Base-by-base conservation (phyloP, 2,329 filamentous ascomycete species). In the Akanthomyces muscarius region DNA sequence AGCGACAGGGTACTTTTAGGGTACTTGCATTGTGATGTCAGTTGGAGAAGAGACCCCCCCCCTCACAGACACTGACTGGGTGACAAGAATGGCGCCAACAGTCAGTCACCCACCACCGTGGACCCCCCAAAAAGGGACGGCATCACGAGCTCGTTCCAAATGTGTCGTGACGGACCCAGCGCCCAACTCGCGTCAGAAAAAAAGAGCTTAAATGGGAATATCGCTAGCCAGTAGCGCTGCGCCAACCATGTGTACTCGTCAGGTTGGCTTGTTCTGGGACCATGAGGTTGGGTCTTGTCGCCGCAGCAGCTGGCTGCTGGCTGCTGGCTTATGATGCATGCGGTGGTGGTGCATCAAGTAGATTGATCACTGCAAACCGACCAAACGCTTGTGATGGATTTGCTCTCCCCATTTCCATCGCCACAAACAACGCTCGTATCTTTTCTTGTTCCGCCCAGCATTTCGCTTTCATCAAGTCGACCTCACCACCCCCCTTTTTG, bases 131-230 rank as follows among this genome's bases (percentile, higher is more conserved):
- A 58, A 58, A 56, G 33, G 5, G 30, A 44, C 21, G 33, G 55
- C 55, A 58, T 58, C 55, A 58, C 55, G 55, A 58, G 55, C 45
- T 50, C 45, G 55, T 50, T n/a, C 44, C 44, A 58, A 50, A 58
- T 50, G 55, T 58, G 55, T 58, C 55, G 55, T 58, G 55, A 58
- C 44, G 44, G 41, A 28, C 30, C 54, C 55, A 50, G 23, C 30
- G 44, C 38, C 14, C 42, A 16, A 21, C 38, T 42, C 14, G 36
- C 28, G 52, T 55, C 38, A 30, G 21, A 25, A n/a, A 28, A 51
- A 52, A 23, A 36, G 30, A 6, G 10, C 50, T 23, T 18, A 47
- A 47, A 47, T 47, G 44, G 18, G 44, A 14, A 3, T 47, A 11
- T 23, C 23, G 2, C 8, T n/a, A 10, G n/a, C 33, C 8, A 36